These are phyloP conservation scores for Fusarium sp. DNA, from an alignment of 2,329 filamentous ascomycete species.

Conservation along the genomic window DNA sequence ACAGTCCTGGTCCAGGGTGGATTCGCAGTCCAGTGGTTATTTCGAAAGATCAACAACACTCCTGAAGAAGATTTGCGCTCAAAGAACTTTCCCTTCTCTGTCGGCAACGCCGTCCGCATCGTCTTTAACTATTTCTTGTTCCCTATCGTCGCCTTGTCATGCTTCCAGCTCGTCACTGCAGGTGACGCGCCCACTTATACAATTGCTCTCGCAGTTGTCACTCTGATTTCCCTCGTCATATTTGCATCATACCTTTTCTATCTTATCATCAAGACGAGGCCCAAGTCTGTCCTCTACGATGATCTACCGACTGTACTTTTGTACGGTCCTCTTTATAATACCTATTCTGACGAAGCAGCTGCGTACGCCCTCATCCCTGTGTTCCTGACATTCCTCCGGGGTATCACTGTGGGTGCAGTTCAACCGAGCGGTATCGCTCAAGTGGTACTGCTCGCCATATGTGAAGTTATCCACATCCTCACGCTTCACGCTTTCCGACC, in stretches of 20 bases:
- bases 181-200: slow-evolving; percentile 75
- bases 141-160: slow-evolving; percentile 86
- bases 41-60: slow-evolving; percentile 76
- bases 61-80: slow-evolving; percentile 88
- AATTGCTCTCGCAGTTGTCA: slow-evolving; percentile 80
- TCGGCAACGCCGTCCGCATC: slow-evolving; percentile 84
- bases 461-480: slow-evolving; percentile 90
- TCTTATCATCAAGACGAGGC: slow-evolving; percentile 83
- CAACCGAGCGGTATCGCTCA: slow-evolving; percentile 95
- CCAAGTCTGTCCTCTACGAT: slow-evolving; percentile 90
- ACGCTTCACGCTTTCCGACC: slow-evolving; percentile 91
- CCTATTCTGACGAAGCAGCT: slow-evolving; percentile 92
- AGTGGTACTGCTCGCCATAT: slow-evolving; percentile 90
- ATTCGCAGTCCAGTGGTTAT: slow-evolving; percentile 82
- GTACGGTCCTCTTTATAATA: slow-evolving; percentile 97
- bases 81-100: slow-evolving; percentile 90
- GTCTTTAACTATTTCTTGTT: slow-evolving; percentile 94
- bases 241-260: slow-evolving; percentile 84
- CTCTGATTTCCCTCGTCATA: slow-evolving; percentile 78
- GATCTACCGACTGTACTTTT: slow-evolving; percentile 89
- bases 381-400: slow-evolving; percentile 85
- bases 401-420: slow-evolving; percentile 90
- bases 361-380: slow-evolving; percentile 91
- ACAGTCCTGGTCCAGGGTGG: slow-evolving; percentile 79
- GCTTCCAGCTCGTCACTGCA: slow-evolving; percentile 90